These are phyloP conservation scores for Dendrobium chrysotoxum DNA, from an alignment of 106 monocot genomes.

Conservation along the genomic window DNA sequence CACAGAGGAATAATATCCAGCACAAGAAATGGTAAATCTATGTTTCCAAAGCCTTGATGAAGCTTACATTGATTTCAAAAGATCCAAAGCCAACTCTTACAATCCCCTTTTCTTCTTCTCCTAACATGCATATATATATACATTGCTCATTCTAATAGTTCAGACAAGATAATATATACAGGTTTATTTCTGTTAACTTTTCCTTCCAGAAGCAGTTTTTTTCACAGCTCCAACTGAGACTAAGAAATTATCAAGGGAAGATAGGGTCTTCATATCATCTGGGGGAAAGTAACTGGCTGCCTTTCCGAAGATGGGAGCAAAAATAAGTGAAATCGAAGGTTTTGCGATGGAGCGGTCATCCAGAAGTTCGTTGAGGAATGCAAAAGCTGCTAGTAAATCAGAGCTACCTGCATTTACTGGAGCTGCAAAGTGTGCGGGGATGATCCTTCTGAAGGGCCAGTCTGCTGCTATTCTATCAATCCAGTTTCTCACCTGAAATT, in stretches of 20 bases:
- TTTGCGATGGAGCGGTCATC: slow-evolving; percentile 28
- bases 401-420: slow-evolving; percentile 67
- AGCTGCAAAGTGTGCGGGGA: slow-evolving; percentile 91
- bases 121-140: too few species aligned
- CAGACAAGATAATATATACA: neutral
- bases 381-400: slow-evolving; percentile 74
- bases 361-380: slow-evolving; percentile 78
- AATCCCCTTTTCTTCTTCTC: too few species aligned
- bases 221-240: slow-evolving; percentile 93
- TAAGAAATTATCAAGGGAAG: slow-evolving; percentile 85
- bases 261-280: slow-evolving; percentile 96
- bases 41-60: too few species aligned
- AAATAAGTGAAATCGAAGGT: slow-evolving; percentile 60
- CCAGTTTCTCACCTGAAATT: slow-evolving; percentile 83
- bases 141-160: too few species aligned
- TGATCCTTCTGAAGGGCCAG: slow-evolving; percentile 90
- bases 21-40: too few species aligned
- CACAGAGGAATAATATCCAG: too few species aligned
- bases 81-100: too few species aligned
- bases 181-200: slow-evolving; percentile 7
- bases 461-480: slow-evolving; percentile 66
- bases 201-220: slow-evolving; percentile 84
- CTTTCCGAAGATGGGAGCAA: slow-evolving; percentile 73
- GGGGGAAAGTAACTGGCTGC: slow-evolving; percentile 87
- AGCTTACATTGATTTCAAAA: too few species aligned